Conservation (phyloP, 805 yeast genomes). For the Spathaspora sp. region DNA sequence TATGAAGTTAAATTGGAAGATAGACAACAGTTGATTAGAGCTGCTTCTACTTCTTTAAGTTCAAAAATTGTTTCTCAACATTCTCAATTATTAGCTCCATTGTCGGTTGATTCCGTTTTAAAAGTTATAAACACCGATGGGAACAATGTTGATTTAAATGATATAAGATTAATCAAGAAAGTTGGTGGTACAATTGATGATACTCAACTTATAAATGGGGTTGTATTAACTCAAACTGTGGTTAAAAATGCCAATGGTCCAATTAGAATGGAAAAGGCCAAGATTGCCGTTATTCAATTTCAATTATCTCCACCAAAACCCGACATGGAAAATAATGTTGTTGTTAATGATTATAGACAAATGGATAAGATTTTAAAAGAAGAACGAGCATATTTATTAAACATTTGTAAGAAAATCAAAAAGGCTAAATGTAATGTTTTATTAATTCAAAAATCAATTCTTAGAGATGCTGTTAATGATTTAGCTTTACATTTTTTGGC, state of each 20-base stretch:
- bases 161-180: conserved; percentile 86
- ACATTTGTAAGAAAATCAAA: conserved; percentile 93
- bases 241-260: conserved; percentile 94
- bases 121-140: conserved; percentile 62
- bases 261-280: conserved; percentile 88
- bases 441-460: conserved; percentile 85
- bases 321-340: conserved; percentile 95
- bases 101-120: conserved; percentile 91
- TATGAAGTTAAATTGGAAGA: conserved; percentile 75
- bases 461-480: conserved; percentile 93
- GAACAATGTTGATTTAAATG: conserved; percentile 75
- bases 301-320: conserved; percentile 97
- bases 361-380: conserved; percentile 98
- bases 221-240: conserved; percentile 87
- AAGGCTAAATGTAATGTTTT: conserved; percentile 94
- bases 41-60: conserved; percentile 90
- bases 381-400: conserved; percentile 91
- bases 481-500: conserved; percentile 92
- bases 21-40: conserved; percentile 78
- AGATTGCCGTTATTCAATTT: conserved; percentile 85
- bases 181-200: conserved; percentile 98
- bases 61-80: conserved; percentile 96
- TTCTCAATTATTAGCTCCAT: conserved; percentile 80
- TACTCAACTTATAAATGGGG: conserved; percentile 89
- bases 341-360: conserved; percentile 96